Evolutionary conservation across 2,329 filamentous ascomycete species (phyloP), one percentile per base, ranked within the genome.

Genomic region (Colletotrichum sp.): DNA sequence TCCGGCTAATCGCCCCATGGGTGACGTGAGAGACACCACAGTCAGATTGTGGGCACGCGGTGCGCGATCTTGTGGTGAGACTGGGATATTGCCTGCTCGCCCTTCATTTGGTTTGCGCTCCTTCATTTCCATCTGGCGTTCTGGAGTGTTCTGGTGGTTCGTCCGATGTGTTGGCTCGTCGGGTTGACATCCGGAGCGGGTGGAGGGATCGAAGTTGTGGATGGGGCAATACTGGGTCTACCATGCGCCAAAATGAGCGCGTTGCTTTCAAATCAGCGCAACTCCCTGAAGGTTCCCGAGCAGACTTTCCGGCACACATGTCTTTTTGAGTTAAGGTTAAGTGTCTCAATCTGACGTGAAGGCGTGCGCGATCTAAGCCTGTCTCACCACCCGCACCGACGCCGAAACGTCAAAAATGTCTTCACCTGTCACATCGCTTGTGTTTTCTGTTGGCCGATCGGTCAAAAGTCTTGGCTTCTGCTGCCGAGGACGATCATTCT

Each of bases 381-480:
- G 59, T 61, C 18, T 61, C 16, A 59, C 26, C 21, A 16, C 55
- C n/a, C 21, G 21, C 55, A 28, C 43, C n/a, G 43, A 7, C 43
- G 26, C 55, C 26, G 24, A 59, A 28, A 59, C 9, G 26, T 59
- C 55, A 28, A 59, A 59, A 16, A 28, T 7, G 57, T 32, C 8
- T 36, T 36, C 6, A 28, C 18, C 6, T 39, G 39, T 18, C 15
- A 26, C 67, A 43, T 39, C 28, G 24, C 39, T 21, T 59, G 1
- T 34, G 16, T 60, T 16, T 21, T 63, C n/a, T 15, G 12, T 70
- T 28, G 34, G 3, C 26, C 2, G 48, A 71, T 43, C 34, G 63
- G 32, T 65, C 67, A 74, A 71, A 52, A 74, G 67, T 59, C 72
- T 74, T 74, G 72, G 72, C 72, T 74, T 32, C 65, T 61, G 6